Evolutionary conservation across 169 alveolate species (phyloP).

Genomic region (Plasmodium cynomolgi): DNA sequence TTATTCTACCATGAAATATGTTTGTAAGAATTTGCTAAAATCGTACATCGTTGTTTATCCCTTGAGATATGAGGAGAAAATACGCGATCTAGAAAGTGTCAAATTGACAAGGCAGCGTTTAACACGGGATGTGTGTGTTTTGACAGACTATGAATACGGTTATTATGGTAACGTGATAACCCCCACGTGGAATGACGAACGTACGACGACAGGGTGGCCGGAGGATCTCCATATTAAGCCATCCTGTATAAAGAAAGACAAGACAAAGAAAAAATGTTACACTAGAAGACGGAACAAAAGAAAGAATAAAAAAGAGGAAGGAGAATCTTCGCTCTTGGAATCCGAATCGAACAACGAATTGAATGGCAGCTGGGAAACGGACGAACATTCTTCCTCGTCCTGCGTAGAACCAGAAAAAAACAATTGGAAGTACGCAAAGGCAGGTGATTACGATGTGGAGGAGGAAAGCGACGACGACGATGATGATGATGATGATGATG

Average conservation of each 20-base stretch:
- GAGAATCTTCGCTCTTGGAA: background rate
- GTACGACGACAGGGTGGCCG: background rate
- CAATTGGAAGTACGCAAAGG: background rate
- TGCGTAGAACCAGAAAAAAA: background rate
- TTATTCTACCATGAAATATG: constrained; percentile 54
- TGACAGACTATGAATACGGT: constrained; percentile 43
- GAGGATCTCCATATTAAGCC: background rate
- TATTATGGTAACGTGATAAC: background rate
- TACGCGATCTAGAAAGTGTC: background rate
- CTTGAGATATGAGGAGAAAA: background rate
- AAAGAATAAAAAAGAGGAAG: background rate
- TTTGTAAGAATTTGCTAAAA: constrained; percentile 10
- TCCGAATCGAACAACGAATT: background rate
- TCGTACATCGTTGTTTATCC: constrained; percentile 40
- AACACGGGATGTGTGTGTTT: background rate
- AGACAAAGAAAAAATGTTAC: background rate
- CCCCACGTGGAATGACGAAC: background rate
- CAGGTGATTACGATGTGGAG: background rate
- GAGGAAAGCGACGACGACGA: background rate
- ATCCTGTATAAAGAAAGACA: background rate
- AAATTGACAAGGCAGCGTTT: constrained; percentile 8
- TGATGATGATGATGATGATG: background rate
- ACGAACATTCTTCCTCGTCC: background rate
- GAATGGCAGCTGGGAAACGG: background rate
- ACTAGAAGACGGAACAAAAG: background rate